These are phyloP conservation scores for Dactylis glomerata DNA, from an alignment of 176 grass and related monocot species.

Conservation along the genomic window DNA sequence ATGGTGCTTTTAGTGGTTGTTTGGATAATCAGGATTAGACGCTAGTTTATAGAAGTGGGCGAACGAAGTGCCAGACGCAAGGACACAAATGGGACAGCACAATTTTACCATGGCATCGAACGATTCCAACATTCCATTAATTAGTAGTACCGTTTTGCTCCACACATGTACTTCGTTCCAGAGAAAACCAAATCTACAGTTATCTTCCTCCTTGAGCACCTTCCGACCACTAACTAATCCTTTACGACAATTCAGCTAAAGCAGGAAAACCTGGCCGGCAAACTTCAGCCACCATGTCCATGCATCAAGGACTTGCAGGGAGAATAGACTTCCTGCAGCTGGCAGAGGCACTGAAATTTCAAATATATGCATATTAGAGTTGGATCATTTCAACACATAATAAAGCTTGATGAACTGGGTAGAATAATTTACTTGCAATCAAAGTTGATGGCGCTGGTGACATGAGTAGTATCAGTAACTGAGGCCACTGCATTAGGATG, in stretches of 20 bases:
- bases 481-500: background rate
- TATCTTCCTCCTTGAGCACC: background rate
- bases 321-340: background rate
- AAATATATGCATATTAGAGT: background rate
- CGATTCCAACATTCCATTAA: background rate
- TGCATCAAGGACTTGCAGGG: background rate
- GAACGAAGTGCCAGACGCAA: no score
- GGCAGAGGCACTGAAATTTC: background rate
- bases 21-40: no score
- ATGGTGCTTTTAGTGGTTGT: no score
- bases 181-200: background rate
- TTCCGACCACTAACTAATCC: background rate
- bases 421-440: conserved; percentile 3
- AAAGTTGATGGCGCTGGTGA: background rate
- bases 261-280: background rate
- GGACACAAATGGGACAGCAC: background rate
- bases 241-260: background rate
- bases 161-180: background rate
- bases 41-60: no score
- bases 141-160: background rate
- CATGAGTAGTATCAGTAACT: background rate
- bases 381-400: background rate
- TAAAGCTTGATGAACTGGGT: background rate
- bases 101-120: background rate
- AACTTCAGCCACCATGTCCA: background rate